phyloP scores from a whole-genome alignment of 169 alveolate species.

The Plasmodium gonderi region DNA sequence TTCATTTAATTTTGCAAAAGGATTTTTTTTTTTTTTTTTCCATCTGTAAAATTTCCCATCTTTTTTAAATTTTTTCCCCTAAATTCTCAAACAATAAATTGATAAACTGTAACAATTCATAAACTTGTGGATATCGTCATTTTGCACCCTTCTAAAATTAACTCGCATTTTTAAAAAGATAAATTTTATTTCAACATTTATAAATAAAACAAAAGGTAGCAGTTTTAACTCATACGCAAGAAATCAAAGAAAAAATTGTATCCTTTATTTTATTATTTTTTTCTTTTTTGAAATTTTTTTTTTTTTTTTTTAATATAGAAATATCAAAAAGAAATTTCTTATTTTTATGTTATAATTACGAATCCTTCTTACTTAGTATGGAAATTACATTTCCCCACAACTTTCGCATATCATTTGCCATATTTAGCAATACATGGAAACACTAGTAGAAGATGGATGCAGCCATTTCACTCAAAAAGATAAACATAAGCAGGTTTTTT shows the following conservation, averaged over 20 bases:
- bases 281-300: not conserved
- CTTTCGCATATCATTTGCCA: not conserved
- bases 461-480: not conserved
- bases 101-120: not conserved
- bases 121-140: not conserved
- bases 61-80: not conserved
- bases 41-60: not conserved
- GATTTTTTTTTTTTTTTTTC: not conserved
- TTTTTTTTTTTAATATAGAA: not conserved
- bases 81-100: not conserved
- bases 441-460: constrained; percentile 12
- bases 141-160: not conserved
- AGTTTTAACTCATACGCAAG: not conserved
- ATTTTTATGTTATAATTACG: not conserved
- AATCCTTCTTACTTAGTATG: not conserved
- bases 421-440: constrained; percentile 32
- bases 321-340: not conserved
- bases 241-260: not conserved
- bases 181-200: not conserved
- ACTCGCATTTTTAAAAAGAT: constrained; percentile 8
- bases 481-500: constrained; percentile 17
- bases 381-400: not conserved
- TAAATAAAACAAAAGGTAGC: not conserved
- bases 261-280: not conserved
- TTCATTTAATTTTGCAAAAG: not conserved